Conservation (phyloP, 1,284 basidiomycete species). For the Leccinum subrobustum region DNA sequence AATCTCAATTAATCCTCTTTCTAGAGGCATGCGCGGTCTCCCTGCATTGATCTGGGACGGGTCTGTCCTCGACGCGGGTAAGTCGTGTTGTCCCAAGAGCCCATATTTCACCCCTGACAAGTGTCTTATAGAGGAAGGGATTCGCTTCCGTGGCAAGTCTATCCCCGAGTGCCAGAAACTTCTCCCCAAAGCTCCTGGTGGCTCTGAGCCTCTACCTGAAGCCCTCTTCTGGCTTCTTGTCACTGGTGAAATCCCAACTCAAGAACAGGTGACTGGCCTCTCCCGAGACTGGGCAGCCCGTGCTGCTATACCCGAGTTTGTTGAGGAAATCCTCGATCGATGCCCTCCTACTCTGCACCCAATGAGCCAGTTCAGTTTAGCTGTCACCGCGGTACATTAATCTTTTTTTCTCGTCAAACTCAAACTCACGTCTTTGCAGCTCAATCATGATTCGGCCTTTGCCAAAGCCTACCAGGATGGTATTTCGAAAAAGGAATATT, state of each 20-base stretch:
- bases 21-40: constrained; percentile 91
- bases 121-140: constrained; percentile 76
- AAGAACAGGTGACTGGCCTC: constrained; percentile 82
- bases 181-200: constrained; percentile 88
- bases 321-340: constrained; percentile 91
- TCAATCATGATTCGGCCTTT: constrained; percentile 97
- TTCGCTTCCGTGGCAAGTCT: constrained; percentile 92
- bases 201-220: constrained; percentile 90
- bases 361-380: constrained; percentile 95
- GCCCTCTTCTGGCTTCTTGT: constrained; percentile 94
- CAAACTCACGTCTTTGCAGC: constrained; percentile 39
- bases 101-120: constrained; percentile 3
- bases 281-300: constrained; percentile 93
- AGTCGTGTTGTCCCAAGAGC: constrained; percentile 2
- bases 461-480: constrained; percentile 94
- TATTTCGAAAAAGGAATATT: constrained; percentile 95
- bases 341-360: constrained; percentile 94
- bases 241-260: constrained; percentile 90
- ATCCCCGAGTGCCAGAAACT: constrained; percentile 87
- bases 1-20: constrained; percentile 12
- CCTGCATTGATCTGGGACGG: constrained; percentile 92
- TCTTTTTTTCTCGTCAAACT: constrained; percentile 4
- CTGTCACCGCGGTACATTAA: constrained; percentile 81
- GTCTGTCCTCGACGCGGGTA: constrained; percentile 89
- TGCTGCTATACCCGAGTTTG: constrained; percentile 84